These are phyloP conservation scores for Russula vinacea DNA, from an alignment of 768 basidiomycete species.

Conservation along the genomic window DNA sequence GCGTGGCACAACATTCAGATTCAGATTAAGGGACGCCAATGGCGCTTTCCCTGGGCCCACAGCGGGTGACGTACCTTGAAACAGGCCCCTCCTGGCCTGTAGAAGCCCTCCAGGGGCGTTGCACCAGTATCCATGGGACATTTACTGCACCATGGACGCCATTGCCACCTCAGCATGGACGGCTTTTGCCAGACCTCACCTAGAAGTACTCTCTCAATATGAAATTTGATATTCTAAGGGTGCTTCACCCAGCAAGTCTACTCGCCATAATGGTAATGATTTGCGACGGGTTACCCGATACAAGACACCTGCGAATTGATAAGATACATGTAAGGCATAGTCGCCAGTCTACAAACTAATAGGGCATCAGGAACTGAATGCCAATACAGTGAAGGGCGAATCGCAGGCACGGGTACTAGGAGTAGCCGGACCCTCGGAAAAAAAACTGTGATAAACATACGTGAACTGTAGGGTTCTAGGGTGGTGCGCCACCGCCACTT, in stretches of 20 bases:
- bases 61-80: background rate
- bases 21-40: background rate
- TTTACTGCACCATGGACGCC: too few relatives aligned
- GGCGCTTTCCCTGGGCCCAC: background rate
- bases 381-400: background rate
- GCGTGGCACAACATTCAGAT: background rate
- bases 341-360: background rate
- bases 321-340: conserved; percentile 17
- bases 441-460: background rate
- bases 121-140: too few relatives aligned
- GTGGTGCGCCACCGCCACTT: background rate
- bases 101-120: too few relatives aligned
- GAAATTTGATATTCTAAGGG: background rate
- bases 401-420: background rate
- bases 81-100: background rate
- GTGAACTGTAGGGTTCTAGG: background rate
- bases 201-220: background rate
- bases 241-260: background rate
- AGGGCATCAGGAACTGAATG: background rate
- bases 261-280: background rate
- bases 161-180: too few relatives aligned
- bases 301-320: background rate
- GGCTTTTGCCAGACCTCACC: background rate
- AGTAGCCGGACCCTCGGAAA: background rate
- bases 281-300: background rate